Evolutionary conservation across 805 yeast species (phyloP).

Genomic region (Yarrowia bubula): DNA sequence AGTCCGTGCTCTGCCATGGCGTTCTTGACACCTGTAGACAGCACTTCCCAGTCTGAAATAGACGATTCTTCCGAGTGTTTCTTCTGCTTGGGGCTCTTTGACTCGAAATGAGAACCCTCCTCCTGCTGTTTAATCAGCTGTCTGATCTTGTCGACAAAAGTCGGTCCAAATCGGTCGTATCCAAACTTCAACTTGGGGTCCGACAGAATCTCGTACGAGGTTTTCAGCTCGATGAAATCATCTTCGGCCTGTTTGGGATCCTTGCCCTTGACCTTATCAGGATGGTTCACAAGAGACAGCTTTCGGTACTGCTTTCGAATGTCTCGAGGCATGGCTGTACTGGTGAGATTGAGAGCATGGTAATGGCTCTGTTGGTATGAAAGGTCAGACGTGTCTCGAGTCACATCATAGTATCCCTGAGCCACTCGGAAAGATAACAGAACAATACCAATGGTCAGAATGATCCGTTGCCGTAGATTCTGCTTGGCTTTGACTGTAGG

Average conservation of each 20-base stretch:
- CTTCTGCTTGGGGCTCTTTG: neutral
- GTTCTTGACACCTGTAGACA: constrained; percentile 10
- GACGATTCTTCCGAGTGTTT: neutral
- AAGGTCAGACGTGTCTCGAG: constrained; percentile 17
- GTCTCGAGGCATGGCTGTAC: constrained; percentile 30
- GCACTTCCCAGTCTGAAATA: constrained; percentile 15
- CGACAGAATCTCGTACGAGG: constrained; percentile 72
- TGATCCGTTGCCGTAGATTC: constrained; percentile 27
- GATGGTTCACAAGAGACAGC: constrained; percentile 37
- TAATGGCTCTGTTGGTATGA: constrained; percentile 32
- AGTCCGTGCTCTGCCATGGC: constrained; percentile 30
- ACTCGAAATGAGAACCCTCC: constrained; percentile 12
- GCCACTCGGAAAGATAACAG: constrained; percentile 32
- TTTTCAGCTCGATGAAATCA: constrained; percentile 53
- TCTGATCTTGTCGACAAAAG: constrained; percentile 42
- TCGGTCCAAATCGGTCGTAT: constrained; percentile 84
- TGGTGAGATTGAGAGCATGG: constrained; percentile 31
- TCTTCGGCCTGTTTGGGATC: constrained; percentile 30
- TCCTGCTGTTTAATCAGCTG: constrained; percentile 14
- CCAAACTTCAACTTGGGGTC: constrained; percentile 74
- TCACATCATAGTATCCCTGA: constrained; percentile 31
- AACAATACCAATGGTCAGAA: constrained; percentile 29
- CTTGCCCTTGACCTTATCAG: constrained; percentile 38
- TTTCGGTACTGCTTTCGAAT: constrained; percentile 33
- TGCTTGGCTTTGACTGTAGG: constrained; percentile 22